Evolutionary conservation across 2,329 filamentous ascomycete species (phyloP).

Genomic region (Penicillium oxalicum): DNA sequence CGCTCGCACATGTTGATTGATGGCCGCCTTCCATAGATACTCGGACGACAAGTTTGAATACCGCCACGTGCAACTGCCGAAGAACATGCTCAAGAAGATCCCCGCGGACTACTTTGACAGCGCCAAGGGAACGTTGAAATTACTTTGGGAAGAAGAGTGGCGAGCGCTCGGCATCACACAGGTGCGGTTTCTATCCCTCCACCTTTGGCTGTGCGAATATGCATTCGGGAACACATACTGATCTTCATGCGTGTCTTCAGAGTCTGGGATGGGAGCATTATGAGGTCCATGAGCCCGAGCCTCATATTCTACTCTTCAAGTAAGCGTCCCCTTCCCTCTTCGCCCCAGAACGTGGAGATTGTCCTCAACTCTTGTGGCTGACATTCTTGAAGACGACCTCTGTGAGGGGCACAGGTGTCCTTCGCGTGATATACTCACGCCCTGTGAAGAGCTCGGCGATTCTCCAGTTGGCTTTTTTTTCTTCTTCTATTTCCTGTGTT

Average conservation of each 20-base stretch:
- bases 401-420: conserved; percentile 71
- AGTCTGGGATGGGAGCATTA: conserved; percentile 99
- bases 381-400: conserved; percentile 57
- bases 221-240: conserved; percentile 5
- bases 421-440: conserved; percentile 29
- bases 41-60: conserved; percentile 92
- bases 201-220: background rate
- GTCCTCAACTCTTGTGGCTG: conserved; percentile 14
- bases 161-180: conserved; percentile 93
- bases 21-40: conserved; percentile 56
- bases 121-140: conserved; percentile 83
- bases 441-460: conserved; percentile 9
- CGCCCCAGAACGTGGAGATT: background rate
- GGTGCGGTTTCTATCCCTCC: conserved; percentile 48
- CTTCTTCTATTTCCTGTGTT: background rate
- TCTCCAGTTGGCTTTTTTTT: conserved; percentile 9
- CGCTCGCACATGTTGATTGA: conserved; percentile 10
- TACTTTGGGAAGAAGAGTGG: conserved; percentile 99
- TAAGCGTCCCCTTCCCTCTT: conserved; percentile 45
- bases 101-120: conserved; percentile 91
- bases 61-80: conserved; percentile 93
- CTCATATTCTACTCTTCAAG: conserved; percentile 98
- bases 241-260: conserved; percentile 42
- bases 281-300: conserved; percentile 97
- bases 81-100: conserved; percentile 96